These are phyloP conservation scores for Sistotremastrum suecicum DNA, from an alignment of 768 basidiomycete genomes.

Conservation along the genomic window DNA sequence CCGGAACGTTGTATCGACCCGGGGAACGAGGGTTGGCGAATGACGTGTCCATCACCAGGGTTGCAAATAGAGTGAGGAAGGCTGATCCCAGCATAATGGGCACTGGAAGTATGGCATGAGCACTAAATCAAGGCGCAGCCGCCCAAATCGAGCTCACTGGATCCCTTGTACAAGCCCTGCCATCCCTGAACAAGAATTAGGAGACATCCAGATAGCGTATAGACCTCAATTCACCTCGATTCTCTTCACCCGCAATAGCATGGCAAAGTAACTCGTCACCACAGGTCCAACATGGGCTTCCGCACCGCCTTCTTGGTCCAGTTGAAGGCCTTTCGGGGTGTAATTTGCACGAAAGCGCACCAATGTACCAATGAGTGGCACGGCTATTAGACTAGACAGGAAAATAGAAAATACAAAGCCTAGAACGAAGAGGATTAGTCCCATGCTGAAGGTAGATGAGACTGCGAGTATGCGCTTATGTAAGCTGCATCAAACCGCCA, in stretches of 20 bases:
- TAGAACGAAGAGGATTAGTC: too few relatives aligned
- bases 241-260: slow-evolving; percentile 54
- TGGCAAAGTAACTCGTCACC: slow-evolving; percentile 60
- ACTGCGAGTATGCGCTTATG: too few relatives aligned
- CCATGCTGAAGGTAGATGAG: too few relatives aligned
- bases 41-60: slow-evolving; percentile 39
- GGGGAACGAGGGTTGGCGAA: slow-evolving; percentile 37
- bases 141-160: slow-evolving; percentile 28
- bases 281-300: slow-evolving; percentile 66
- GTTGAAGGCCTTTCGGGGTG: slow-evolving; percentile 70
- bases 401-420: slow-evolving; percentile 28
- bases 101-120: slow-evolving; percentile 22
- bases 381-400: slow-evolving; percentile 32
- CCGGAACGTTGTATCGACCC: slow-evolving; percentile 50
- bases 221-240: slow-evolving; percentile 43
- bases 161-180: slow-evolving; percentile 68
- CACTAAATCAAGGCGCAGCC: background rate
- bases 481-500: too few relatives aligned
- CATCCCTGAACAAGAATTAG: slow-evolving; percentile 31
- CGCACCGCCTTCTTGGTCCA: slow-evolving; percentile 65
- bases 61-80: slow-evolving; percentile 40
- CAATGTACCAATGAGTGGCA: slow-evolving; percentile 37
- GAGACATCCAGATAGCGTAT: background rate
- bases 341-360: slow-evolving; percentile 75
- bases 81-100: slow-evolving; percentile 34